Percentiles rank a stretch among this genome's conserved stretches.
phyloP scores from a whole-genome alignment of 148 eudicot genomes.

The Amaranthus palmeri region DNA sequence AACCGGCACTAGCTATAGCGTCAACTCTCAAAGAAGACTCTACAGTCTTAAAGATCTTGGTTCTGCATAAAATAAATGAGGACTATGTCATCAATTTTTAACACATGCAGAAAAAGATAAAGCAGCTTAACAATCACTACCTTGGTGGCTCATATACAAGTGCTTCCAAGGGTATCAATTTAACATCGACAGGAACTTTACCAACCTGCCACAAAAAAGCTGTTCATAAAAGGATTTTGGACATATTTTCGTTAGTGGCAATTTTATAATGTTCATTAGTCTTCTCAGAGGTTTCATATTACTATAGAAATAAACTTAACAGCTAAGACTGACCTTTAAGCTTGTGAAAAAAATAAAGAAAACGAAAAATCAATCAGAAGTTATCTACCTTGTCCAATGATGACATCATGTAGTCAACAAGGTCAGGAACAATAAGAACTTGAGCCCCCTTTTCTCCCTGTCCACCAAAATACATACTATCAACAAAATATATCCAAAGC shows the following conservation, averaged over 20 bases:
- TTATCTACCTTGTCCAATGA: constrained; percentile 70
- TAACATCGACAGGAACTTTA: constrained; percentile 71
- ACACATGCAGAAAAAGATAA: background rate
- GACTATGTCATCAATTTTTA: background rate
- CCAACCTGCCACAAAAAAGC: constrained; percentile 60
- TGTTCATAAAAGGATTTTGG: constrained; percentile 6
- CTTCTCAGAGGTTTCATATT: constrained; percentile 1
- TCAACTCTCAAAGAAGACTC: constrained; percentile 86
- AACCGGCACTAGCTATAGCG: constrained; percentile 94
- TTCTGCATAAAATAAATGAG: constrained; percentile 38
- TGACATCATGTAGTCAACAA: constrained; percentile 63
- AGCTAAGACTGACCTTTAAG: background rate
- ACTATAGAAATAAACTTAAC: background rate
- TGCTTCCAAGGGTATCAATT: constrained; percentile 64
- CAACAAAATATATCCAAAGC: constrained; percentile 4
- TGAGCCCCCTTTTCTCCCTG: constrained; percentile 96
- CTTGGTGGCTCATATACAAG: constrained; percentile 86
- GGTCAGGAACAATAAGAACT: constrained; percentile 82
- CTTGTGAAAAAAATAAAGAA: background rate
- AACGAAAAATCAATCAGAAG: background rate
- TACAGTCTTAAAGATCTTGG: constrained; percentile 65
- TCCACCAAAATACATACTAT: constrained; percentile 20
- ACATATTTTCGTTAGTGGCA: background rate
- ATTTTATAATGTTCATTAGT: background rate
- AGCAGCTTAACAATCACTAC: constrained; percentile 24